Conservation (phyloP, 2,329 filamentous ascomycete species). For the Nemania sp. region DNA sequence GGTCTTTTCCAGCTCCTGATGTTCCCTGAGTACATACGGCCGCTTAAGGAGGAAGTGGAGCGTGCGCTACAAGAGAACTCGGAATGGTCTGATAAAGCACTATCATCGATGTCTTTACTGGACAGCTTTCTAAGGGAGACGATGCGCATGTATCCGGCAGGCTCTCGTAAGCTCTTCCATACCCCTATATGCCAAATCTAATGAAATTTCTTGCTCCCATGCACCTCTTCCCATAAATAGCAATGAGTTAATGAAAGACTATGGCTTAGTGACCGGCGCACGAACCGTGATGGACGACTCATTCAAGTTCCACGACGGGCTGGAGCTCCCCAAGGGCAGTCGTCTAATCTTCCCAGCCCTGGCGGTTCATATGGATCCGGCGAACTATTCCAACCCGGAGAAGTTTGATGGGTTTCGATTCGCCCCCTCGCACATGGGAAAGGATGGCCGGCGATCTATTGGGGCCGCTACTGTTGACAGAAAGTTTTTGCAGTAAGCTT, state of each 20-base stretch:
- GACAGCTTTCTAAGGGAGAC: not conserved
- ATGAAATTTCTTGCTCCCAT: not conserved
- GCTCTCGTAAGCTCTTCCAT: not conserved
- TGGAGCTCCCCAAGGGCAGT: not conserved
- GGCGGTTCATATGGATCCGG: not conserved
- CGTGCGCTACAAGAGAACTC: not conserved
- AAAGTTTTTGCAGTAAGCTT: not conserved
- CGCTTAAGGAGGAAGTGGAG: not conserved
- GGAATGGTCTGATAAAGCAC: not conserved
- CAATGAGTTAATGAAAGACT: not conserved
- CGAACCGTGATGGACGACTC: not conserved
- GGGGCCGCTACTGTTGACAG: not conserved
- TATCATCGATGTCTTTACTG: not conserved
- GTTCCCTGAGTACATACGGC: not conserved
- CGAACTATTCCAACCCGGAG: not conserved
- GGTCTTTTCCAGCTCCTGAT: not conserved
- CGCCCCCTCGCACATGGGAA: not conserved
- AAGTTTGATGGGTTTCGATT: not conserved
- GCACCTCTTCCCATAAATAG: not conserved
- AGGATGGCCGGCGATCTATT: not conserved
- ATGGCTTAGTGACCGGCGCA: not conserved
- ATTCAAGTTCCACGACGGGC: not conserved
- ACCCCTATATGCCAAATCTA: not conserved
- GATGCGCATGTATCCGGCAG: not conserved
- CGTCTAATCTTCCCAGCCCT: not conserved